Evolutionary conservation across 176 grass and related monocot genomes (phyloP).

Genomic region (Themeda triandra): DNA sequence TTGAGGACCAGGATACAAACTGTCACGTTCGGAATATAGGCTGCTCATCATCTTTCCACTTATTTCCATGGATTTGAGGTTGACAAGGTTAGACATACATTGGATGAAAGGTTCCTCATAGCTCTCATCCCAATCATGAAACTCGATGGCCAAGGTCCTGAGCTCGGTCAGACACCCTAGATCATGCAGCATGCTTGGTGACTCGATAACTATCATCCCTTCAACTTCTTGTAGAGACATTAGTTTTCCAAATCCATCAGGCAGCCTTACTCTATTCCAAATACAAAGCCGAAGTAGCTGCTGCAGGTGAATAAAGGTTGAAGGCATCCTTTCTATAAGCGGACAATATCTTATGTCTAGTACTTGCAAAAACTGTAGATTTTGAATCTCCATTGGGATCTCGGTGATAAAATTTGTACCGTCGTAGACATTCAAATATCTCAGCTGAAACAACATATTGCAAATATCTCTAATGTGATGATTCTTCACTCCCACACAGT

Average conservation of each 20-base stretch:
- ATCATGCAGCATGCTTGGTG: background rate
- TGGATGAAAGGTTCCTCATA: background rate
- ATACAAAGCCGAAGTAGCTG: background rate
- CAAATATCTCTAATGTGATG: background rate
- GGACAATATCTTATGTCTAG: rapidly evolving
- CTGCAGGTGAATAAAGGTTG: background rate
- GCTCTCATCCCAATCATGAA: background rate
- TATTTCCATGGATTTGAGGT: background rate
- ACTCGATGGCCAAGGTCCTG: background rate
- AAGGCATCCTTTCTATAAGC: background rate
- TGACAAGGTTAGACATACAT: background rate
- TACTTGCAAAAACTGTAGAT: background rate
- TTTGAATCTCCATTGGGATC: background rate
- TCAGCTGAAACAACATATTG: slow-evolving; percentile 2
- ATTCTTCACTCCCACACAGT: background rate
- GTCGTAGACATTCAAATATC: background rate
- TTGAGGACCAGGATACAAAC: background rate
- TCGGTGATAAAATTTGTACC: rapidly evolving
- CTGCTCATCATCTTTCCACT: rapidly evolving
- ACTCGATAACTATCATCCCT: rapidly evolving
- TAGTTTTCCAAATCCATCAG: background rate
- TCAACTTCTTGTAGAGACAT: background rate
- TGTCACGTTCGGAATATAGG: background rate
- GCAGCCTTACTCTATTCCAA: rapidly evolving
- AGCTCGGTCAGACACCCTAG: background rate